A percentile compares a stretch with the other conserved stretches of the same genome.
These are phyloP conservation scores for maize (Zea mays) DNA, from an alignment of 176 grass and related monocot genomes.

Conservation along the genomic window Zm-B73-REFERENCE-NAM-5.0 NC_050098.1:151049001-151049500, in stretches of 20 bases:
- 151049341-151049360: slow-evolving; percentile 79
- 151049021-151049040: background rate
- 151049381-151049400: background rate
- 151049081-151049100: slow-evolving; percentile 65
- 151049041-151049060: background rate
- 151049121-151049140: slow-evolving; percentile 79
- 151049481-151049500: background rate
- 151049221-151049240: background rate
- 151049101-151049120: slow-evolving; percentile 89
- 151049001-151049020: slow-evolving; percentile 1
- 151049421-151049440: background rate
- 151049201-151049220: background rate
- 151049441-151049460: background rate
- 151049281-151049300: slow-evolving; percentile 94
- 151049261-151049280: slow-evolving; percentile 46
- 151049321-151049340: slow-evolving; percentile 91
- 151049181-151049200: slow-evolving; percentile 34
- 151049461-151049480: background rate
- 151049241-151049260: background rate
- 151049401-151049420: background rate
- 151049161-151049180: slow-evolving; percentile 77
- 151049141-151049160: slow-evolving; percentile 95
- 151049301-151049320: slow-evolving; percentile 95
- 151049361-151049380: slow-evolving; percentile 54
- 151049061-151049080: background rate